Percentiles rank a stretch among this genome's conserved stretches.
Evolutionary conservation across 75 land plant species (phyloP).

Genomic region (Chamaecyparis obtusa): DNA sequence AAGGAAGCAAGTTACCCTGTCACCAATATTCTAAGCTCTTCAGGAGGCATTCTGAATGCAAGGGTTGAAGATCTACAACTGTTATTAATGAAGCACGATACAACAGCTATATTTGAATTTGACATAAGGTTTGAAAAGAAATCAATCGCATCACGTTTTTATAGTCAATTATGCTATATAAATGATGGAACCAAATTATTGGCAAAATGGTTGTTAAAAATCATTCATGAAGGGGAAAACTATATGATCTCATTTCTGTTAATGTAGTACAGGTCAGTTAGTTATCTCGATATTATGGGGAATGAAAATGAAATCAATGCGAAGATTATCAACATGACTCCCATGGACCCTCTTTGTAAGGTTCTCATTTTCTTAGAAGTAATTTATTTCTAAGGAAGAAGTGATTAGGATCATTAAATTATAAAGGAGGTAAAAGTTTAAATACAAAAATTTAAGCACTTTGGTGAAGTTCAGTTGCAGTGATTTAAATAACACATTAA

Average conservation of each 20-base stretch:
- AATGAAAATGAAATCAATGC: conserved; percentile 49
- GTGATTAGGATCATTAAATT: neutral
- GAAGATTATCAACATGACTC: conserved; percentile 38
- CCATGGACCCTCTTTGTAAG: conserved; percentile 59
- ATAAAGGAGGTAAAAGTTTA: neutral
- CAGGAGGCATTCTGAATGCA: conserved; percentile 21
- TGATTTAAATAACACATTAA: neutral
- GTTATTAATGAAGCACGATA: conserved; percentile 24
- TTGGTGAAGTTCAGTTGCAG: neutral
- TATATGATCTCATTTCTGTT: neutral
- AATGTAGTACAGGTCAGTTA: conserved; percentile 47
- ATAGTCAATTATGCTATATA: neutral
- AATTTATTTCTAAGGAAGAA: neutral
- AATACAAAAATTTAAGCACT: neutral
- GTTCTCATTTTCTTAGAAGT: neutral
- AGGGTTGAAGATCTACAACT: conserved; percentile 40
- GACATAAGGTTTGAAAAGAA: conserved; percentile 32
- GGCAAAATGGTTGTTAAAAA: neutral
- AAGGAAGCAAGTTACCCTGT: conserved; percentile 38
- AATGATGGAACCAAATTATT: neutral
- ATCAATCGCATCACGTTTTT: neutral
- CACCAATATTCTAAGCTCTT: conserved; percentile 51
- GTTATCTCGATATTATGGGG: conserved; percentile 59
- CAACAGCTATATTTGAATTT: conserved; percentile 39
- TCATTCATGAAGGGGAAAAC: neutral